Percentiles rank a stretch among this genome's conserved stretches.
These are phyloP conservation scores for Pleurotus salmoneostramineus DNA, from an alignment of 768 basidiomycete species.

Conservation along the genomic window DNA sequence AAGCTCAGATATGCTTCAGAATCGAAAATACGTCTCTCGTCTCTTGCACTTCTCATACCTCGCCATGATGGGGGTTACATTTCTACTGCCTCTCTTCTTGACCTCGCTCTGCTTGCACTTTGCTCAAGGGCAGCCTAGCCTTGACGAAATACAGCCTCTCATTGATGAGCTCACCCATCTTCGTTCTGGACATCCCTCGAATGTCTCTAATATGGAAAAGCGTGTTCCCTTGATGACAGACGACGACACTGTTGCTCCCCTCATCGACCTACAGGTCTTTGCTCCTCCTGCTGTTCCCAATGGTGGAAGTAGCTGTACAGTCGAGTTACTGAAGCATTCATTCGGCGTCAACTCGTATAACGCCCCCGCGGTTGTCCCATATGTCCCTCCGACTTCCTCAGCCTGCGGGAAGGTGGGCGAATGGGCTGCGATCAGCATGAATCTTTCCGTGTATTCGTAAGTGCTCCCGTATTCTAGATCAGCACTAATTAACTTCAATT, in stretches of 20 bases:
- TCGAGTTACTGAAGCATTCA: slow-evolving; percentile 22
- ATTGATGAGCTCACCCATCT: slow-evolving; percentile 14
- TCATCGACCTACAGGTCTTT: slow-evolving; percentile 26
- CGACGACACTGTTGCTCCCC: slow-evolving; percentile 21
- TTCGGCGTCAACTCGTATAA: slow-evolving; percentile 26
- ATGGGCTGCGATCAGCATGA: slow-evolving; percentile 56
- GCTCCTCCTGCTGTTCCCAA: slow-evolving; percentile 23
- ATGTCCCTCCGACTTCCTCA: slow-evolving; percentile 43
- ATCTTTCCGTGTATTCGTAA: slow-evolving; percentile 52
- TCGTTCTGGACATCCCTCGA: not conserved
- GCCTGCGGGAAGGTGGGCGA: slow-evolving; percentile 49
- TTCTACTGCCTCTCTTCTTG: not conserved
- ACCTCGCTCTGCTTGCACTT: not conserved
- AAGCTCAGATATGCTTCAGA: too few species aligned
- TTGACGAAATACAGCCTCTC: slow-evolving; percentile 18
- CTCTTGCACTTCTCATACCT: not conserved
- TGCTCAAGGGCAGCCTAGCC: slow-evolving; percentile 14
- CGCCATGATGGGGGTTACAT: not conserved
- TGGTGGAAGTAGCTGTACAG: slow-evolving; percentile 18
- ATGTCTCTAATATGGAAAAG: slow-evolving; percentile 10
- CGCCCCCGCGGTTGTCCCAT: slow-evolving; percentile 20
- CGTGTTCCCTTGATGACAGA: slow-evolving; percentile 24
- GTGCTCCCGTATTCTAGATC: slow-evolving; percentile 1
- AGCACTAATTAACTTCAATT: too few species aligned
- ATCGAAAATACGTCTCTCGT: too few species aligned